phyloP scores from a whole-genome alignment of 805 yeast genomes.

The Sugiyamaella lignohabitans region DNA sequence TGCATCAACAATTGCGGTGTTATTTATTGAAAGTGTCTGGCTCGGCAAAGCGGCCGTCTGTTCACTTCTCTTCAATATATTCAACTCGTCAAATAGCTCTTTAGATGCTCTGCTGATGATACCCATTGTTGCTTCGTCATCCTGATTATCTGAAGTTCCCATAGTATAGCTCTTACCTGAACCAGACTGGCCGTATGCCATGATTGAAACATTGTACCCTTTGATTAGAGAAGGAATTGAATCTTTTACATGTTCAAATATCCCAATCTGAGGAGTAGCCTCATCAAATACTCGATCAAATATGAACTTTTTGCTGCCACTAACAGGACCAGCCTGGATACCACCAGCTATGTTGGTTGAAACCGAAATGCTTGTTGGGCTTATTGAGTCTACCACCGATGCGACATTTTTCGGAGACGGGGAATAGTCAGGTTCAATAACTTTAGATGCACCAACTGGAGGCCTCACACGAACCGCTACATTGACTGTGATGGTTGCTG shows the following conservation, averaged over 20 bases:
- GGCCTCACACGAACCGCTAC: conserved; percentile 14
- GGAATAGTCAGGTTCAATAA: neutral
- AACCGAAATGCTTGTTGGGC: neutral
- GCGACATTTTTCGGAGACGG: neutral
- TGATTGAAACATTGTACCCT: conserved; percentile 24
- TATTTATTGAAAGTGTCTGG: neutral
- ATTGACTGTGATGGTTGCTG: conserved; percentile 9
- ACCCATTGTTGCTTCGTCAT: conserved; percentile 43
- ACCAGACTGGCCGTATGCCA: conserved; percentile 34
- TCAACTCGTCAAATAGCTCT: conserved; percentile 11
- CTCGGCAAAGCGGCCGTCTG: neutral
- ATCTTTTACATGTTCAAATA: conserved; percentile 14
- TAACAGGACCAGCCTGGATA: neutral
- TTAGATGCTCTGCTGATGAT: conserved; percentile 44
- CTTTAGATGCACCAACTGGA: neutral
- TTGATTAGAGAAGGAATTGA: conserved; percentile 14
- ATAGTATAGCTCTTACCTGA: conserved; percentile 37
- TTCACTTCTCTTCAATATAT: neutral
- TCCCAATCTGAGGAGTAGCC: conserved; percentile 17
- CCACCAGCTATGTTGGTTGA: neutral
- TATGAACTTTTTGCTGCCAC: conserved; percentile 14
- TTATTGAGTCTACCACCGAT: neutral
- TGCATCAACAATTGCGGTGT: too few species aligned
- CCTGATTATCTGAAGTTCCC: conserved; percentile 33
- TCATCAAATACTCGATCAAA: conserved; percentile 21